Percentiles rank a stretch among this genome's conserved stretches.
Evolutionary conservation across 2,329 filamentous ascomycete species (phyloP).

Genomic region (Amphichorda felina): DNA sequence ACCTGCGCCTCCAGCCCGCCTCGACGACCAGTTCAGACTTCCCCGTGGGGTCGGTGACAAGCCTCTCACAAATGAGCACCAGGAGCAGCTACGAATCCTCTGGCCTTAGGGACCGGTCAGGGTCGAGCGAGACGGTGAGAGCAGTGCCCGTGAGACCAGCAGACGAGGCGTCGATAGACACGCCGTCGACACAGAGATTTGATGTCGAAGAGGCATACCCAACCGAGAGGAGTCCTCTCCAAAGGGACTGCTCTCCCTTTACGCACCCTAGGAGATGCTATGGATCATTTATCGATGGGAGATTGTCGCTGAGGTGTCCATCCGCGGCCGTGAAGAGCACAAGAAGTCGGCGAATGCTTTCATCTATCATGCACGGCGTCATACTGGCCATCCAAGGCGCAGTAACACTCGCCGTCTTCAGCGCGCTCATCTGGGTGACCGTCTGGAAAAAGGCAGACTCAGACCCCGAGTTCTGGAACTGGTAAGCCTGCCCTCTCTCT

Average conservation of each 20-base stretch:
- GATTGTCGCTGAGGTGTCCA: too few relatives aligned
- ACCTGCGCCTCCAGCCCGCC: neutral
- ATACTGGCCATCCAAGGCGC: constrained; percentile 14
- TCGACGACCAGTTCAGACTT: neutral
- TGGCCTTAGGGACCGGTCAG: neutral
- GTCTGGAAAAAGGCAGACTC: constrained; percentile 11
- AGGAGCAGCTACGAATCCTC: neutral
- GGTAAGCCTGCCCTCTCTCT: constrained; percentile 7
- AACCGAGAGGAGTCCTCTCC: too few relatives aligned
- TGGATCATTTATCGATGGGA: too few relatives aligned
- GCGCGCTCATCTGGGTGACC: constrained; percentile 13
- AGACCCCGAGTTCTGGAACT: constrained; percentile 12
- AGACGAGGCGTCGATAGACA: too few relatives aligned
- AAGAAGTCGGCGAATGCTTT: neutral
- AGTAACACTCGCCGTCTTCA: constrained; percentile 12
- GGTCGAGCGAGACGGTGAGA: neutral
- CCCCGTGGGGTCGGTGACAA: too few relatives aligned
- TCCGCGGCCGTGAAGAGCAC: neutral
- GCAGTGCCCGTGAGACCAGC: neutral
- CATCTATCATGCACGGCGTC: constrained; percentile 11
- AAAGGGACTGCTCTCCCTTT: too few relatives aligned
- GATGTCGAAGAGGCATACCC: too few relatives aligned
- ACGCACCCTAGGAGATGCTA: too few relatives aligned
- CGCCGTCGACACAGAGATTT: too few relatives aligned
- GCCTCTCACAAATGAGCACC: neutral